These are phyloP conservation scores for Boletellus emodensis DNA, from an alignment of 768 basidiomycete genomes.

Conservation along the genomic window DNA sequence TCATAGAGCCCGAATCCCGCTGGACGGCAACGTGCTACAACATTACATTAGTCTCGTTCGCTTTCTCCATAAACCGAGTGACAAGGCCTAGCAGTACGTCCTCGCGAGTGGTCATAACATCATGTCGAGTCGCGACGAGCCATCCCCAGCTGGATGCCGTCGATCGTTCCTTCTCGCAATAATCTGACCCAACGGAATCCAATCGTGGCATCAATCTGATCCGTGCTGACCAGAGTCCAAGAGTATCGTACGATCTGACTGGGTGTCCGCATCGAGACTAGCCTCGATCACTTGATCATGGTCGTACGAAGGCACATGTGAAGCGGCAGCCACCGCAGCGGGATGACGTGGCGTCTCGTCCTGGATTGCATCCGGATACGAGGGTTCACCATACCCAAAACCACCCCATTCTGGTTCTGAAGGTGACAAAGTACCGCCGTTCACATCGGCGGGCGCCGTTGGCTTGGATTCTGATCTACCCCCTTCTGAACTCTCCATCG, in stretches of 20 bases:
- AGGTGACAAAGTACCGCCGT: conserved; percentile 17
- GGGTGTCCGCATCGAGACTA: conserved; percentile 16
- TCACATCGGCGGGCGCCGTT: conserved; percentile 28
- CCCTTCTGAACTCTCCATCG: conserved; percentile 22
- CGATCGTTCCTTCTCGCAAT: conserved; percentile 1
- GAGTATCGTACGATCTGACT: conserved; percentile 27
- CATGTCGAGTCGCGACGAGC: conserved; percentile 7
- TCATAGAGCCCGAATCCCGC: background rate
- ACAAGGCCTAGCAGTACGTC: background rate
- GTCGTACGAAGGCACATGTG: conserved; percentile 20
- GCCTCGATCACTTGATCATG: conserved; percentile 21
- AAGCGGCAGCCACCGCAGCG: conserved; percentile 20
- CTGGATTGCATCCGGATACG: conserved; percentile 28
- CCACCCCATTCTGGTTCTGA: conserved; percentile 35
- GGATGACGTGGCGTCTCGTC: conserved; percentile 48
- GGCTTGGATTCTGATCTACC: conserved; percentile 19
- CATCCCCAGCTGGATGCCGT: background rate
- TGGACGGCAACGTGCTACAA: background rate
- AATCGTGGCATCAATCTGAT: conserved; percentile 12
- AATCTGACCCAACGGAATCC: conserved; percentile 5
- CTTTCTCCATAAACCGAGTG: background rate
- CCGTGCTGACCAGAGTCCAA: conserved; percentile 15
- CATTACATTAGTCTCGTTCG: background rate
- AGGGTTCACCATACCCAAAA: conserved; percentile 39
- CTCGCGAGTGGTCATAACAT: conserved; percentile 8